Evolutionary conservation across 768 basidiomycete genomes (phyloP), one percentile per base, ranked within the genome.

Genomic region (Leucosporidium creatinivorum): DNA sequence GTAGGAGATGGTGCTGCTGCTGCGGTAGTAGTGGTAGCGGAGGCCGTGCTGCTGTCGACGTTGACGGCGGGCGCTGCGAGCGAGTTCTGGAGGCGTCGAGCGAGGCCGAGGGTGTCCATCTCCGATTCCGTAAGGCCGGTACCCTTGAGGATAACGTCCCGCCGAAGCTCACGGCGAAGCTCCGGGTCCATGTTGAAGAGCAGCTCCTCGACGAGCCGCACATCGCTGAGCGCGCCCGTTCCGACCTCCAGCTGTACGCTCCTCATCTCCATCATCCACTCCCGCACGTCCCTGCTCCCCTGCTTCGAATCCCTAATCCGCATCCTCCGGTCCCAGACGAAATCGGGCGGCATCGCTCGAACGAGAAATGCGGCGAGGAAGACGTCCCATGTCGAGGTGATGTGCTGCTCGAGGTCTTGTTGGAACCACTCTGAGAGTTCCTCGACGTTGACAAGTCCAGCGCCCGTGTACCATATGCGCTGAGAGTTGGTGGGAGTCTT

Each of bases 111-210:
- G 47, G n/a, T 50, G 28, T n/a, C 9, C 26, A 50, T 12, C 25
- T 61, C 48, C 47, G 49, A 47, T n/a, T 61, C 48, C 28, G 49
- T n/a, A 25, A 61, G 50, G 9, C 60, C 48, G 49, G 21, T 61
- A 23, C 21, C 21, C 47, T 49, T 47, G 60, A 61, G 48, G 13
- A 26, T 21, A 8, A 19, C n/a, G 17, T 48, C 60, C 8, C 60
- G 49, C 19, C 60, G 47, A 13, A 61, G 23, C n/a, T 50, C 49
- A 44, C 15, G 4, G 17, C 25, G 50, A 26, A 61, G 48, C 49
- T 61, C 60, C 7, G 36, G 13, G 49, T 61, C 60, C 60, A 61
- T 61, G 60, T 50, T 50, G 60, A 44, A 61, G 23, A 61, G 60
- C 6, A 61, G 48, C 18, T 15, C 17, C 28, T 61, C 60, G 47